phyloP scores from a whole-genome alignment of 441 rosid species.

The Adansonia gregorii region DNA sequence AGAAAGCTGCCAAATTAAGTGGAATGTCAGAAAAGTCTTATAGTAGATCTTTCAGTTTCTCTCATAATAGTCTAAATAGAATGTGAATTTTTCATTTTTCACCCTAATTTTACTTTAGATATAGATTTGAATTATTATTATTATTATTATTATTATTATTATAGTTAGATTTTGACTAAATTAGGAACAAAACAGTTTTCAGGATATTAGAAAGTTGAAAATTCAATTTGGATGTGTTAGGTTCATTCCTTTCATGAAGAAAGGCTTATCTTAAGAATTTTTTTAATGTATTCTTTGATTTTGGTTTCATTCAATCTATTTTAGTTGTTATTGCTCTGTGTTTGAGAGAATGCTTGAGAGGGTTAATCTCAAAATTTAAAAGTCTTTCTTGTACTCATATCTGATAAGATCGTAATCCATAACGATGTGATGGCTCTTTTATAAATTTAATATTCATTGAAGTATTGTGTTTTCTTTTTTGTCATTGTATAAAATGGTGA shows the following conservation, averaged over 20 bases:
- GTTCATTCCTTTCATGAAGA: constrained; percentile 74
- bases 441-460: background rate
- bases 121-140: background rate
- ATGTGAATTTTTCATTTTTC: constrained; percentile 49
- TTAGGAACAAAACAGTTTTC: background rate
- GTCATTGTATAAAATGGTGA: background rate
- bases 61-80: constrained; percentile 75
- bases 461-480: background rate
- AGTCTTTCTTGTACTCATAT: background rate
- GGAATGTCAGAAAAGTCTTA: constrained; percentile 93
- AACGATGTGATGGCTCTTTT: no score
- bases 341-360: constrained; percentile 46
- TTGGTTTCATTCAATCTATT: background rate
- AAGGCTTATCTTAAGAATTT: constrained; percentile 63
- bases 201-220: constrained; percentile 83
- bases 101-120: background rate
- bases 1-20: constrained; percentile 67
- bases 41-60: constrained; percentile 71
- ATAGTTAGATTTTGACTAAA: constrained; percentile 15
- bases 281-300: background rate
- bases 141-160: background rate
- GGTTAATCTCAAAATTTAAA: background rate
- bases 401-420: background rate
- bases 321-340: constrained; percentile 25
- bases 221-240: constrained; percentile 89